Percentiles rank a stretch among this genome's conserved stretches.
phyloP scores from a whole-genome alignment of 2,329 filamentous ascomycete genomes.

The Calonectria ilicicola region DNA sequence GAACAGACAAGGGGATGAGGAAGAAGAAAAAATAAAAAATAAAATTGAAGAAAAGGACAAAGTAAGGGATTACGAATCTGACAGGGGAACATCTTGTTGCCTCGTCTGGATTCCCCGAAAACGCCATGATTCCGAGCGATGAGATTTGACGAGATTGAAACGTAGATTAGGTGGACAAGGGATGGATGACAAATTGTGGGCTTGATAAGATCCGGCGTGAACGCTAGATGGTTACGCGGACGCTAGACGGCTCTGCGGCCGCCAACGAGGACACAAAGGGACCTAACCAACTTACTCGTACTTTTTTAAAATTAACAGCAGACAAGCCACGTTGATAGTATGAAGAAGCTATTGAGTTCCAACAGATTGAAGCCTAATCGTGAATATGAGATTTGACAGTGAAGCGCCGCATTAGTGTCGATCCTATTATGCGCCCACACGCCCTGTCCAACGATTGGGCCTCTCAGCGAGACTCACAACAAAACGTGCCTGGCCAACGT shows the following conservation, averaged over 20 bases:
- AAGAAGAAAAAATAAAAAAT: background rate
- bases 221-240: background rate
- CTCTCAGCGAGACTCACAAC: background rate
- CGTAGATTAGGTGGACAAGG: constrained; percentile 3
- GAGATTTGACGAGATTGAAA: constrained; percentile 12
- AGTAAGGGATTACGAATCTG: background rate
- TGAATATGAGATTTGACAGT: background rate
- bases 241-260: background rate
- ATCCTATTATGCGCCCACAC: background rate
- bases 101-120: background rate
- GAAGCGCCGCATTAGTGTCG: constrained; percentile 4
- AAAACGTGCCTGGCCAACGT: background rate
- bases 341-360: background rate
- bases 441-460: background rate
- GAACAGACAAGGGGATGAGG: background rate
- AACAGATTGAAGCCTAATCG: background rate
- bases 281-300: background rate
- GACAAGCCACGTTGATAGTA: background rate
- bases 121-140: background rate
- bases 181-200: background rate
- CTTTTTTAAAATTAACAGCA: background rate
- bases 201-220: background rate
- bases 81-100: background rate
- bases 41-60: background rate
- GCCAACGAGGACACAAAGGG: background rate